Evolutionary conservation across 176 grass and related monocot species (phyloP), one percentile per base, ranked within the genome.

Genomic region (Cenchrus fungigraminus): DNA sequence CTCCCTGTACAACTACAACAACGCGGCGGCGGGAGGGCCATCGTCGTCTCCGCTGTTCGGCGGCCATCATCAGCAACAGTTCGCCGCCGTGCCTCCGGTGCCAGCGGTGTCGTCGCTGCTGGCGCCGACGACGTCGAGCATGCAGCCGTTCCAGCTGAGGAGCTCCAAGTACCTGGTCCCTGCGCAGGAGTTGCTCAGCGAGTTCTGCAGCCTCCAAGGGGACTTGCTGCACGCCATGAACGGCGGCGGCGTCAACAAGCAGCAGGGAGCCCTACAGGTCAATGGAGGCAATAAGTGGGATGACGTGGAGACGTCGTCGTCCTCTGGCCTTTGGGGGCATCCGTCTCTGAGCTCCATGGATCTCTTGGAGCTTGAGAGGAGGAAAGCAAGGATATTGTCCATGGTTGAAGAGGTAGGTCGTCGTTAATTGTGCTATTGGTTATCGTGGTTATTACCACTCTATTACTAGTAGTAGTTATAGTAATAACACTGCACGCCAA

Each of bases 321-420:
- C 79, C 2, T 76, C 61, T 42, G 47, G 49, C 16, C 65, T 71
- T 1, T 85, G 78, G 86, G 78, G 20, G 28, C 78, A 45, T 20
- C 88, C 66, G 2, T 85, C 88, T n/a, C 67, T 89, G 4, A 79
- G 73, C 79, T 87, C 91, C 80, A 87, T 89, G 94, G 77, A 91
- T 74, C 49, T 66, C 52, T 52, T 91, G 63, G 84, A 91, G 64
- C 94, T 96, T 22, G 84, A 89, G 52, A 91, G 74, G 75, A 91
- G 89, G 73, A 93, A 89, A 66, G 25, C 46, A 37, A 91, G 83
- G 85, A 84, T 96, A 9, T 17, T 89, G 49, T 91, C 86, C 81
- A 90, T 91, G 87, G 67, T 96, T 72, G 77, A 91, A 89, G 91
- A 96, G 91, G 94, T 96, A 90, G 68, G 57, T 28, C 9, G 10